Evolutionary conservation across 352 stramenopile genomes (phyloP), one percentile per base, ranked within the genome.

Genomic region (Pythium sukuiense): DNA sequence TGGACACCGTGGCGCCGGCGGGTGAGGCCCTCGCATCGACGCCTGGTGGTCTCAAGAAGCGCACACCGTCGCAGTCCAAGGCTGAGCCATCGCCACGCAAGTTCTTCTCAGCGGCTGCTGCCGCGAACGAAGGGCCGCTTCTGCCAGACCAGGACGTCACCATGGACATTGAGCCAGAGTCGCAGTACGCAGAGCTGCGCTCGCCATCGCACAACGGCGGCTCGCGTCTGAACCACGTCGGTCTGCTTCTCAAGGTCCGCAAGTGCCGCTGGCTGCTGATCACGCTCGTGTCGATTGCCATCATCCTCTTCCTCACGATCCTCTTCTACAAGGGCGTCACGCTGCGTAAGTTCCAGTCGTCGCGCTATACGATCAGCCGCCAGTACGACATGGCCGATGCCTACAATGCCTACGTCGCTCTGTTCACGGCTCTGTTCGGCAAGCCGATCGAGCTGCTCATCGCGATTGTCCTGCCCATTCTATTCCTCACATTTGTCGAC

Each of bases 391-490:
- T 74, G 53, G 62, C 70, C 41, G 62, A 74, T 46, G 37, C 55
- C 24, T 74, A 74, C 67, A 74, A 74, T 62, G 49, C 55, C 56
- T 66, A 67, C 53, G 55, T 68, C 16, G 67, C 56, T 33, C 63
- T 67, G 29, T 18, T 74, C 46, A 63, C 61, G 26, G 65, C 67
- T 27, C 16, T 67, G 2, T 56, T 67, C 27, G 60, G 49, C 41
- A 70, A 63, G 48, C 67, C 63, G 16, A 20, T 73, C n/a, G 67
- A 70, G 41, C 12, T 70, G 30, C 59, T 73, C 3, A 14, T 67
- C 12, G 41, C 24, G 13, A 55, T 73, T 29, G 58, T 69, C 14
- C 53, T 73, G 33, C 49, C 67, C 3, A 46, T 70, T 16, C 14
- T 59, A 12, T 41, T 67, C 12, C 32, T 73, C 37, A 61, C 52